These are phyloP conservation scores for Monosporascus cannonballus DNA, from an alignment of 2,329 filamentous ascomycete genomes.

Conservation along the genomic window DNA sequence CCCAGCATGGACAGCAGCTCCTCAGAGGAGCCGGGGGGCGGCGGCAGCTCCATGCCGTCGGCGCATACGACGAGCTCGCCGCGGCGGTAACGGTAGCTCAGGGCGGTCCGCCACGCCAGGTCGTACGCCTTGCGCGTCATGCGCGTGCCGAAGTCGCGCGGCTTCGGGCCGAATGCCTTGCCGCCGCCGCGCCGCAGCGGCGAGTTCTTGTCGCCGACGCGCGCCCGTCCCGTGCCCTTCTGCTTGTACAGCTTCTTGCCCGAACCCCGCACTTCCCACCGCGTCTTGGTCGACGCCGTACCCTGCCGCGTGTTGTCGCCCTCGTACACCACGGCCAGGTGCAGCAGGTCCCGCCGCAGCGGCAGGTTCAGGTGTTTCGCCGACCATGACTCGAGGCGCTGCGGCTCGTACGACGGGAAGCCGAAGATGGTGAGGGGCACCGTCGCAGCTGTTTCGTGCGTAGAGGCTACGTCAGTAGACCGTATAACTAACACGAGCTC, in stretches of 20 bases:
- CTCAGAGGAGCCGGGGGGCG: constrained; percentile 39
- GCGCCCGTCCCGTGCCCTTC: constrained; percentile 78
- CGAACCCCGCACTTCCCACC: constrained; percentile 78
- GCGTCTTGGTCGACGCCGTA: constrained; percentile 75
- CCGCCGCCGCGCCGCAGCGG: constrained; percentile 81
- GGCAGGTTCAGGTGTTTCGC: constrained; percentile 80
- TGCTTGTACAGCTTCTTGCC: constrained; percentile 76
- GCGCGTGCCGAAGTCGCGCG: constrained; percentile 80
- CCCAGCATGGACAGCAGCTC: constrained; percentile 25
- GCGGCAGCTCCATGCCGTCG: constrained; percentile 63
- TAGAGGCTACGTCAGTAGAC: too few species aligned
- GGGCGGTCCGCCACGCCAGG: constrained; percentile 86
- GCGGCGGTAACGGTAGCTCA: constrained; percentile 83
- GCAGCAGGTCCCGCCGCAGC: constrained; percentile 83
- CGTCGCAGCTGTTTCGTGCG: constrained; percentile 37
- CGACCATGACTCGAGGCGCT: constrained; percentile 70
- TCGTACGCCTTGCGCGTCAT: constrained; percentile 90
- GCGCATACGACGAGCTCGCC: constrained; percentile 85
- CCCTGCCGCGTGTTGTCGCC: constrained; percentile 83
- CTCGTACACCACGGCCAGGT: constrained; percentile 88
- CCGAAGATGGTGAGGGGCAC: constrained; percentile 82
- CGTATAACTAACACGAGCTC: too few species aligned
- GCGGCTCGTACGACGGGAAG: constrained; percentile 85
- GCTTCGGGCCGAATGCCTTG: constrained; percentile 83
- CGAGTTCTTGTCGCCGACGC: constrained; percentile 73